Evolutionary conservation across 2,329 filamentous ascomycete genomes (phyloP).

Genomic region (Tolypocladium endophyticum): DNA sequence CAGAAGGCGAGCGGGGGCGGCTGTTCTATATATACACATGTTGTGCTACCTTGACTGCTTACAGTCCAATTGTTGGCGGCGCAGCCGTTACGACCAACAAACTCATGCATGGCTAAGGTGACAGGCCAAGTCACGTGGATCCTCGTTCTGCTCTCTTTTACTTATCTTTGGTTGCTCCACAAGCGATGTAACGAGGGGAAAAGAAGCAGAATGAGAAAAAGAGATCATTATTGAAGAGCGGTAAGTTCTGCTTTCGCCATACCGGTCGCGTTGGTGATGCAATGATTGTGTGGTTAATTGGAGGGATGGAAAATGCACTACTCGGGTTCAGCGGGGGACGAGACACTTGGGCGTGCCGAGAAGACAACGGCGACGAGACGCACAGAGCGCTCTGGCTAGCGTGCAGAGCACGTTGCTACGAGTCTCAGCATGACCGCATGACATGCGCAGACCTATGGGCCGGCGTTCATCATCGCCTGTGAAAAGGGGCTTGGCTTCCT

Average conservation of each 20-base stretch:
- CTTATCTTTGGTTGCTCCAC: not conserved
- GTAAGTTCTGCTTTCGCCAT: not conserved
- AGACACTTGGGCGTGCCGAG: not conserved
- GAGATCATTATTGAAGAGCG: not conserved
- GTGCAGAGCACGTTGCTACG: not conserved
- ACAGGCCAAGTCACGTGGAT: not conserved
- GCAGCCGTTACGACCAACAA: not conserved
- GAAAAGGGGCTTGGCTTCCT: too few species aligned
- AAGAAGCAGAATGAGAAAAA: not conserved
- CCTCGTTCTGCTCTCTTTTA: not conserved
- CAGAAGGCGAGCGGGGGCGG: not conserved
- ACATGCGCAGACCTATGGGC: too few species aligned
- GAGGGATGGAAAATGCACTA: not conserved
- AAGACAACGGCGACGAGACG: not conserved
- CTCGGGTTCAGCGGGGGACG: not conserved
- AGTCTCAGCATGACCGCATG: too few species aligned
- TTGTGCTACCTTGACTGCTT: not conserved
- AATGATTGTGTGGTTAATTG: not conserved
- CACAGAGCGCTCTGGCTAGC: not conserved
- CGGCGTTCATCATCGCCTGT: too few species aligned
- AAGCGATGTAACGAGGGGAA: not conserved
- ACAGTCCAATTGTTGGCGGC: not conserved
- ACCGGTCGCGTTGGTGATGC: not conserved
- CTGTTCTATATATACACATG: not conserved
- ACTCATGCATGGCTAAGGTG: not conserved